phyloP scores from a whole-genome alignment of 768 basidiomycete genomes.

The Arthromyces matolae region DNA sequence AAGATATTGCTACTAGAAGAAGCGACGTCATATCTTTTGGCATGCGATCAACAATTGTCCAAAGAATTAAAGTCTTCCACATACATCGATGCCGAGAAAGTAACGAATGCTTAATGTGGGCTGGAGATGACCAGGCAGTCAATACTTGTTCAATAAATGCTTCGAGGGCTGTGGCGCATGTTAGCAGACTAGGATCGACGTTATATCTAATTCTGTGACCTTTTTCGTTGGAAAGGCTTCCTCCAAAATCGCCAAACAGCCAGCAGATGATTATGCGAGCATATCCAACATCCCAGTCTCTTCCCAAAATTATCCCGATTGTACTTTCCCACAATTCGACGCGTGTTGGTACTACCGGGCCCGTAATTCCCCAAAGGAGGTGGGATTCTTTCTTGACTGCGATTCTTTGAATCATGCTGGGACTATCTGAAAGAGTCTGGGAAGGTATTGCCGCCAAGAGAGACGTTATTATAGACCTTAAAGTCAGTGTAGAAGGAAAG shows the following conservation, averaged over 20 bases:
- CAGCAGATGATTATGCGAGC: conserved; percentile 70
- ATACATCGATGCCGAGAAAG: conserved; percentile 72
- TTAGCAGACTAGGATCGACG: background rate
- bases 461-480: conserved; percentile 58
- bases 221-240: conserved; percentile 25
- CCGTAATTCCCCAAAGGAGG: conserved; percentile 53
- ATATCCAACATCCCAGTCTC: conserved; percentile 56
- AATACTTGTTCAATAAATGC: conserved; percentile 46
- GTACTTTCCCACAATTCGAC: conserved; percentile 50
- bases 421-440: conserved; percentile 26
- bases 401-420: conserved; percentile 32
- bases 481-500: conserved; percentile 46
- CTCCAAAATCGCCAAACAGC: conserved; percentile 43
- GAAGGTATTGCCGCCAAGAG: conserved; percentile 48
- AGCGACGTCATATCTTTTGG: conserved; percentile 67
- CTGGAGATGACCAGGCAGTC: conserved; percentile 69
- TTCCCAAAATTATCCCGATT: conserved; percentile 46
- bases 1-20: conserved; percentile 61
- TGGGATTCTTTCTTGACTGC: conserved; percentile 50
- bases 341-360: conserved; percentile 38
- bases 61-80: conserved; percentile 23
- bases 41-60: background rate
- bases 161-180: conserved; percentile 36
- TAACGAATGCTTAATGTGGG: conserved; percentile 78
- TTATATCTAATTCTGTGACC: conserved; percentile 17